A percentile compares a stretch with the other conserved stretches of the same genome.
phyloP scores from a whole-genome alignment of 257 asterid genomes.

The Plantago ovata region DNA sequence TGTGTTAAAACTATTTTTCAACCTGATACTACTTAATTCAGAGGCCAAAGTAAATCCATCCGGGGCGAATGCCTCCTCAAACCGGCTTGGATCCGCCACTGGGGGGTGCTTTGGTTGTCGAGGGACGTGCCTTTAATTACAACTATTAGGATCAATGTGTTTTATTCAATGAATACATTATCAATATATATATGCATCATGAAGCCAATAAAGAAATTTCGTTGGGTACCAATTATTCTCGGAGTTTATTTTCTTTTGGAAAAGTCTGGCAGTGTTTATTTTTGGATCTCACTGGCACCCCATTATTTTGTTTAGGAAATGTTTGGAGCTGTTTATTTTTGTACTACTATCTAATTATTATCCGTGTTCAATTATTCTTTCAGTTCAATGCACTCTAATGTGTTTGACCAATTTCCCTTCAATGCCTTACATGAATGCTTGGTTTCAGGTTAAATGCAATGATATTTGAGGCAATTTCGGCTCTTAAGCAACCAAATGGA shows the following conservation, averaged over 20 bases:
- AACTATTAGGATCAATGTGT: too few species aligned
- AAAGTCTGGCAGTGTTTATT: not conserved
- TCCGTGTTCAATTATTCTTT: too few species aligned
- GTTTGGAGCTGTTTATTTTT: too few species aligned
- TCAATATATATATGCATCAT: not conserved
- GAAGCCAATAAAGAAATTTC: not conserved
- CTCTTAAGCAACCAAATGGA: conserved; percentile 61
- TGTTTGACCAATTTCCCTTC: not conserved
- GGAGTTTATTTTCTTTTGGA: not conserved
- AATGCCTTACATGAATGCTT: conserved; percentile 16
- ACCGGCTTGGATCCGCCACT: too few species aligned
- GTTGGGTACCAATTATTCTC: not conserved
- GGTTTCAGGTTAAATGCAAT: conserved; percentile 56
- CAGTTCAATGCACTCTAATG: not conserved
- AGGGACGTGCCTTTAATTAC: too few species aligned
- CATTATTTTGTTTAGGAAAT: too few species aligned
- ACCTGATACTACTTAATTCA: too few species aligned
- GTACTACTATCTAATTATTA: too few species aligned
- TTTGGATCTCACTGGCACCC: not conserved
- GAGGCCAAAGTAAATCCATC: too few species aligned
- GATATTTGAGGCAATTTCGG: conserved; percentile 72
- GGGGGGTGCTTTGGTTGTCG: too few species aligned
- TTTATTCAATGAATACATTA: not conserved
- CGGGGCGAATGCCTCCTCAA: too few species aligned
- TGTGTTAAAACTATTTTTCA: too few species aligned